Evolutionary conservation across 1,284 basidiomycete species (phyloP).

Genomic region (Sporisorium scitamineum): DNA sequence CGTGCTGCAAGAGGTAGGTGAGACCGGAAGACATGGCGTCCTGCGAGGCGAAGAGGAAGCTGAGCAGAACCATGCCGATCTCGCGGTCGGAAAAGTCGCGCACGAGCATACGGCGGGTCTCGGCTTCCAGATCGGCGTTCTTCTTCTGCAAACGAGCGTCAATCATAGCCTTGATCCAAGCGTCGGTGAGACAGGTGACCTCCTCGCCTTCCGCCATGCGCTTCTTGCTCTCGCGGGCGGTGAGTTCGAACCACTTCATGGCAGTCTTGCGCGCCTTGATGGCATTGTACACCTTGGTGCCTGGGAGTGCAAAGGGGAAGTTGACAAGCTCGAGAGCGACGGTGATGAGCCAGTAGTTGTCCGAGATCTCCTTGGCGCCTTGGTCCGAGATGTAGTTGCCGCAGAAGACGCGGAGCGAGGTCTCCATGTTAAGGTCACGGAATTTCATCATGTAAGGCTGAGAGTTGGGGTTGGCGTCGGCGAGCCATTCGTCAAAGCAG

Average conservation of each 20-base stretch:
- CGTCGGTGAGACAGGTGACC: slow-evolving; percentile 90
- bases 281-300: slow-evolving; percentile 95
- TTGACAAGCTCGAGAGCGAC: slow-evolving; percentile 96
- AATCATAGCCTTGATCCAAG: slow-evolving; percentile 84
- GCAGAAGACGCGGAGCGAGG: slow-evolving; percentile 94
- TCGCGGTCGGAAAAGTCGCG: slow-evolving; percentile 92
- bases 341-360: slow-evolving; percentile 97
- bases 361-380: slow-evolving; percentile 83
- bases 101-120: slow-evolving; percentile 71
- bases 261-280: slow-evolving; percentile 91
- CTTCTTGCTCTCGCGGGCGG: slow-evolving; percentile 83
- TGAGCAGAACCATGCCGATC: slow-evolving; percentile 92
- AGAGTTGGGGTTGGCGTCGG: slow-evolving; percentile 58
- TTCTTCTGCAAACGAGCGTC: slow-evolving; percentile 72
- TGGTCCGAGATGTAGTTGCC: slow-evolving; percentile 87
- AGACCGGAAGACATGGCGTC: slow-evolving; percentile 89
- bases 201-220: slow-evolving; percentile 85
- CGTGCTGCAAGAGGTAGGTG: slow-evolving; percentile 94
- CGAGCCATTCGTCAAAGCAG: slow-evolving; percentile 74
- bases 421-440: slow-evolving; percentile 96
- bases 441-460: slow-evolving; percentile 83
- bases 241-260: slow-evolving; percentile 84
- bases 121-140: slow-evolving; percentile 73
- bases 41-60: slow-evolving; percentile 97
- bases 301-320: slow-evolving; percentile 83